Evolutionary conservation across 805 yeast species (phyloP), one percentile per base, ranked within the genome.

Genomic region (Blastobotrys chiropterorum): DNA sequence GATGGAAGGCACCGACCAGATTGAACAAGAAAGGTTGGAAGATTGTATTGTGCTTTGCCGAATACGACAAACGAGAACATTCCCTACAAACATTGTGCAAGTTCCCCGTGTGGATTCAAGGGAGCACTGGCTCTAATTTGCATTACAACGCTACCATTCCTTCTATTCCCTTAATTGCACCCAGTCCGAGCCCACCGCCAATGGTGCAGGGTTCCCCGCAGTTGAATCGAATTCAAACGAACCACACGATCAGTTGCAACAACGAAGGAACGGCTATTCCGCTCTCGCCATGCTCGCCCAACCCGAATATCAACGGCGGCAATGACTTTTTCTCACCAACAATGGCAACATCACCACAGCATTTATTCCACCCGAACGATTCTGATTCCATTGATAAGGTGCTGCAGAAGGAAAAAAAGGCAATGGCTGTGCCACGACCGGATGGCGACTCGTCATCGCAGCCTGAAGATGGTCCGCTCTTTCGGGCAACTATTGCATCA

Each of bases 401-500:
- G 17, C 16, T 51, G 20, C 48, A 53, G 51, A 39, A 44, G 34
- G 44, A 58, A 46, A 50, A 57, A 50, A 43, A 48, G 20, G 31
- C 48, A 13, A 40, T 48, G n/a, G 14, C 53, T n/a, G 60, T 63
- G 14, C 59, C 59, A 2, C 51, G 69, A 6, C 70, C 69, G 5
- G 58, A 58, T 15, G 59, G 58, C 5, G 63, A 61, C 21, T 61
- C 60, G 30, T 53, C 50, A 7, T 58, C 65, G n/a, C 70, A 67
- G 50, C 69, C 71, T 4, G 76, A 72, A 49, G 77, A 73, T 47
- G 76, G 77, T 5, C 77, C 77, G 2, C 62, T 70, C 19, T 73
- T 73, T 58, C 62, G 77, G 16, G 72, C 74, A 17, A 66, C 74
- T 3, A 59, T 73, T 14, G 62, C 67, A 13, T 53, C 61, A 5